Base-by-base conservation (phyloP, 306 rosid genomes). In the Delonix regia region DNA sequence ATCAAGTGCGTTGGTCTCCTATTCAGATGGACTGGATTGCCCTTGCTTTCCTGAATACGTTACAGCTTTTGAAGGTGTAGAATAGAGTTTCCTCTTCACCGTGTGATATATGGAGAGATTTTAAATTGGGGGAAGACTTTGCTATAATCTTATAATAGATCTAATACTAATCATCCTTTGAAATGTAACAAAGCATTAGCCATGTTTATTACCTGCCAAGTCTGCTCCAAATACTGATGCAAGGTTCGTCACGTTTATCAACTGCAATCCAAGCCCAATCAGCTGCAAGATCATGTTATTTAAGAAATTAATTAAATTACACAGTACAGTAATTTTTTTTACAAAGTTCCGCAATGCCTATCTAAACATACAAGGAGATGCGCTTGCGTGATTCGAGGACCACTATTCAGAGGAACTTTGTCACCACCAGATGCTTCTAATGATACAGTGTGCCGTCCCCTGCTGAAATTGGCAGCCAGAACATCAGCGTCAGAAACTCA, bases 371-470 rank as follows among this genome's bases (percentile, higher is more conserved):
- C 97, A 39, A 94, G 94, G 67, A 94, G 98, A 87, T 91, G 96
- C 24, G 97, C 96, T 76, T 92, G 97, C 22, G 97, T 94, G 90
- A 94, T 94, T 27, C 96, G 97, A 38, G 98, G 97, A 71, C 98
- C 97, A 63, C 98, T 97, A 88, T 94, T 94, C 52, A 96, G 82
- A 39, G 98, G 98, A 81, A 90, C 90, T 85, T 94, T 94, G 74
- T 92, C 97, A 39, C 98, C 98, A 16, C 64, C 97, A 51, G 96
- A 94, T 41, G 91, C 97, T 71, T 30, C 33, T 30, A 30, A 41
- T 41, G 10, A 41, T 41, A 2, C 45, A 41, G 10, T 41, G 21
- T 49, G 6, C 4, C 18, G n/a, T 51, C n/a, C 57, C 57, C 57
- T 18, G 6, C 6, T 18, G 57, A n/a, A 51, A 51, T 2, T 51